A percentile compares a stretch with the other conserved stretches of the same genome.
phyloP scores from a whole-genome alignment of 345 rosid genomes.

The Salix exigua region DNA sequence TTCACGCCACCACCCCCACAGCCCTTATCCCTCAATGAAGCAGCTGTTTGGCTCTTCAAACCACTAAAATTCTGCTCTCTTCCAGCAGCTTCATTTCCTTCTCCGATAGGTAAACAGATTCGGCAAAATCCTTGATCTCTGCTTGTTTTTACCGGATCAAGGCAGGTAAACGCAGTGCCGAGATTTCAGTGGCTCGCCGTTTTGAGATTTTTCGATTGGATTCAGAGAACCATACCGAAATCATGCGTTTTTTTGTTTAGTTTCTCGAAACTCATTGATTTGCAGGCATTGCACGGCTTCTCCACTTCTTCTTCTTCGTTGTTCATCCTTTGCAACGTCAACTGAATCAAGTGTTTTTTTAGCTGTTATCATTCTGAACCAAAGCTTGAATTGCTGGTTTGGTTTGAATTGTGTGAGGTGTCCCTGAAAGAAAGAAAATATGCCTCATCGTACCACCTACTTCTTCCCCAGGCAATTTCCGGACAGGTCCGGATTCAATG shows the following conservation, averaged over 20 bases:
- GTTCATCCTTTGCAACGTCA: neutral
- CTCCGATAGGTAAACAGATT: neutral
- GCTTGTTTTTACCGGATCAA: too few relatives aligned
- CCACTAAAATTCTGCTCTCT: neutral
- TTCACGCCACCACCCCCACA: neutral
- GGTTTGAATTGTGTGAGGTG: neutral
- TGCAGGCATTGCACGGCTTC: constrained; percentile 4
- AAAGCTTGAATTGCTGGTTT: too few relatives aligned
- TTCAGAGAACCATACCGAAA: too few relatives aligned
- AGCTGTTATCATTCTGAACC: too few relatives aligned
- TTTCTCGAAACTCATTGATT: constrained; percentile 1
- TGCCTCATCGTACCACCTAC: constrained; percentile 98
- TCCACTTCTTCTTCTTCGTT: neutral
- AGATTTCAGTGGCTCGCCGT: too few relatives aligned
- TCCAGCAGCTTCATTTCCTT: neutral
- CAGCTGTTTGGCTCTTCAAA: neutral
- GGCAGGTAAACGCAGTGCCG: too few relatives aligned
- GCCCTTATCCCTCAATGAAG: too few relatives aligned
- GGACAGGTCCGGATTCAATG: constrained; percentile 60
- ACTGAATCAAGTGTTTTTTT: neutral
- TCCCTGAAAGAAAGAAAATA: constrained; percentile 17
- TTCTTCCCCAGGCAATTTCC: constrained; percentile 98
- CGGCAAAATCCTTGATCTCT: neutral
- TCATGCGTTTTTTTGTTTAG: neutral
- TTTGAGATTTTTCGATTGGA: too few relatives aligned